Conservation (phyloP, 306 rosid species). For the Medicago arabica region DNA sequence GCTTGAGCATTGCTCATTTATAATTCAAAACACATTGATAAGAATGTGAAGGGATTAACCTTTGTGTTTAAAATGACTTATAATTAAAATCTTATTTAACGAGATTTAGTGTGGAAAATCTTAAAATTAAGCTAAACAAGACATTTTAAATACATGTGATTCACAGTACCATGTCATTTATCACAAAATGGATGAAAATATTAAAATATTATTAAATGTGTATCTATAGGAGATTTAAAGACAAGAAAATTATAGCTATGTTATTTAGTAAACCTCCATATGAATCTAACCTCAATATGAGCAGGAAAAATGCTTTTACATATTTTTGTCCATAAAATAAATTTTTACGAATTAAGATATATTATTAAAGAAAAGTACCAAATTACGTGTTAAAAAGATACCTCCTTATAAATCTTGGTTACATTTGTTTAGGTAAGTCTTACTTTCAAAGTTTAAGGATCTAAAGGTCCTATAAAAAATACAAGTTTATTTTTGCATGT, state of each 20-base stretch:
- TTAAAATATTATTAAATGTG: background rate
- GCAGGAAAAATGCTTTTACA: background rate
- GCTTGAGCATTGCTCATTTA: conserved; percentile 66
- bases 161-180: conserved; percentile 19
- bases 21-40: background rate
- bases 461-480: background rate
- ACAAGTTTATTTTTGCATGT: conserved; percentile 9
- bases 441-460: conserved; percentile 5
- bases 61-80: background rate
- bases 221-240: background rate
- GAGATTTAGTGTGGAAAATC: no score
- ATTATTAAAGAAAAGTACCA: conserved; percentile 40
- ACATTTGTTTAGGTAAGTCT: conserved; percentile 67
- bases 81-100: background rate
- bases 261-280: background rate
- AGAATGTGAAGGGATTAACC: background rate
- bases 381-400: conserved; percentile 57
- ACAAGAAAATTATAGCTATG: background rate
- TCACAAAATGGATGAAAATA: conserved; percentile 16
- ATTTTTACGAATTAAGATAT: conserved; percentile 26
- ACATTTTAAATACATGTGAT: background rate
- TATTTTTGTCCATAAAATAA: background rate
- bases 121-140: no score
- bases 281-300: background rate
- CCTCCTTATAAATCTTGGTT: conserved; percentile 78